These are phyloP conservation scores for Oryza officinalis DNA, from an alignment of 176 grass and related monocot genomes.

Conservation along the genomic window DNA sequence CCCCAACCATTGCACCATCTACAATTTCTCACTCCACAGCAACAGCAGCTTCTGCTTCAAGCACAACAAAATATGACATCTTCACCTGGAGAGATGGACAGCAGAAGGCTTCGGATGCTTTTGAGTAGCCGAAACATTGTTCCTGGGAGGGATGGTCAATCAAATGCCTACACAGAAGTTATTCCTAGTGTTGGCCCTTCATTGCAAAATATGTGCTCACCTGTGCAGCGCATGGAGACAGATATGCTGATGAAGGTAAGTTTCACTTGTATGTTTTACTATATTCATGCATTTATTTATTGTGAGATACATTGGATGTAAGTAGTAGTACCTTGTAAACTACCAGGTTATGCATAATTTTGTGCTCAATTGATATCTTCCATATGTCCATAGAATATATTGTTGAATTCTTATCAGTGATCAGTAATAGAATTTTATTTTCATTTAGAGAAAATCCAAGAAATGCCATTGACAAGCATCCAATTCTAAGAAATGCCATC, in stretches of 20 bases:
- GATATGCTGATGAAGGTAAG: conserved; percentile 80
- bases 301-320: not conserved
- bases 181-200: conserved; percentile 58
- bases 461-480: no score
- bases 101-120: conserved; percentile 71
- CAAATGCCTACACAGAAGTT: conserved; percentile 53
- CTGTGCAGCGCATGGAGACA: conserved; percentile 44
- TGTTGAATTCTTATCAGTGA: not conserved
- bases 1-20: conserved; percentile 74
- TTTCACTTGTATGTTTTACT: not conserved
- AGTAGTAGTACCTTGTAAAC: not conserved
- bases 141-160: conserved; percentile 56
- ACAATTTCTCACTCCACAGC: conserved; percentile 76
- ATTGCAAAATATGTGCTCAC: conserved; percentile 51
- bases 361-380: not conserved
- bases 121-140: conserved; percentile 54
- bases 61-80: conserved; percentile 71
- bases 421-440: not conserved
- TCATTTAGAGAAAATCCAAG: no score
- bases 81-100: conserved; percentile 69
- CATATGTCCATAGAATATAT: not conserved
- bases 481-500: no score
- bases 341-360: not conserved
- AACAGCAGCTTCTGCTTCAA: conserved; percentile 80
- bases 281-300: not conserved